Evolutionary conservation across 1,284 basidiomycete species (phyloP).

Genomic region (Agaricales sp.): DNA sequence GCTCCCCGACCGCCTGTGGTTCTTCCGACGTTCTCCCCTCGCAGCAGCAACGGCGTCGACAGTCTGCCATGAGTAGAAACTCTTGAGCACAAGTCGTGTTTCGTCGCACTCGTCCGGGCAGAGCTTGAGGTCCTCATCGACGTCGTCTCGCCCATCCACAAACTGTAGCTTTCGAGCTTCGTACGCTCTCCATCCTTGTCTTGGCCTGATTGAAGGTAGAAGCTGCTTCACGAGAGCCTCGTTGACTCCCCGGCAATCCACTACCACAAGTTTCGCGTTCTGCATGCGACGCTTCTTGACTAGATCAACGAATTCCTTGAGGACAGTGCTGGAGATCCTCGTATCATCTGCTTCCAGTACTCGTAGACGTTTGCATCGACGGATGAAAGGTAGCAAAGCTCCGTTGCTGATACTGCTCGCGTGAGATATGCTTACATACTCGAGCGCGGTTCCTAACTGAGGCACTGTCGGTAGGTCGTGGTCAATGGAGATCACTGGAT

Average conservation of each 20-base stretch:
- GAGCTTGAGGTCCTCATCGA: conserved; percentile 42
- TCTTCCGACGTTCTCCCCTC: conserved; percentile 49
- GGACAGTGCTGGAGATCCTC: conserved; percentile 46
- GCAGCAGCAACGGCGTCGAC: conserved; percentile 40
- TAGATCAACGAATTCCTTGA: conserved; percentile 60
- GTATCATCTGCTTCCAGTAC: conserved; percentile 77
- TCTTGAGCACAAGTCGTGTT: conserved; percentile 67
- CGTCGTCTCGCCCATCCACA: conserved; percentile 55
- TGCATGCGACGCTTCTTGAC: conserved; percentile 34
- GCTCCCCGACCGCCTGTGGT: conserved; percentile 29
- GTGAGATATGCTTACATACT: conserved; percentile 67
- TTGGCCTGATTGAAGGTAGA: conserved; percentile 43
- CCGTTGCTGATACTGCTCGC: conserved; percentile 54
- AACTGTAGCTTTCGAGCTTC: conserved; percentile 55
- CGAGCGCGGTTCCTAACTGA: conserved; percentile 53
- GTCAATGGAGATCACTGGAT: not conserved
- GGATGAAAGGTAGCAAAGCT: conserved; percentile 55
- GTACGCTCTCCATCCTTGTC: conserved; percentile 63
- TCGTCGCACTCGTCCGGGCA: conserved; percentile 72
- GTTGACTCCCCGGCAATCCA: conserved; percentile 69
- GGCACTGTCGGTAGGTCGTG: conserved; percentile 5
- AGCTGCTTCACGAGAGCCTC: conserved; percentile 55
- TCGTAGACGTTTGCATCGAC: conserved; percentile 47
- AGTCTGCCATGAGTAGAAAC: conserved; percentile 80
- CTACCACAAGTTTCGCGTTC: conserved; percentile 50